Base-by-base conservation (phyloP, 108 stramenopile species). In the Cylindrotheca fusiformis region DNA sequence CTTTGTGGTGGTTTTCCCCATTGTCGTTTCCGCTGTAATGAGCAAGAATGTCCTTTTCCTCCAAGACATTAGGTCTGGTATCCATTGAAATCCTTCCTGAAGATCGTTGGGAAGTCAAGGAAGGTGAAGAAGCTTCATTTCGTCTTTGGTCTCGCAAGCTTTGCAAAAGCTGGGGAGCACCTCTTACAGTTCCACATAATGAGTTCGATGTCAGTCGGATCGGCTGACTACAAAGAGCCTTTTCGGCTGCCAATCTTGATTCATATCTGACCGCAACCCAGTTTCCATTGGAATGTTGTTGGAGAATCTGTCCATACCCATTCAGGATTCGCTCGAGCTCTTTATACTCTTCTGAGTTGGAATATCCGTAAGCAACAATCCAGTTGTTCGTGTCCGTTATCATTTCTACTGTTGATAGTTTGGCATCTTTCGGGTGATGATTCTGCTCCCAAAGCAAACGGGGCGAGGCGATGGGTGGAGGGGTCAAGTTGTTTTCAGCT, bases 351-450 rank as follows among this genome's bases (percentile, higher is more conserved):
- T 24, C 44, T n/a, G 30, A 22, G 25, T 61, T 61, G 10, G 48
- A n/a, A 26, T 49, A 61, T 28, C 60, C 60, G 8, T 49, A 61
- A 28, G 60, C 46, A 4, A 61, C 47, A 8, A 61, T 48, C 60
- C 60, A 61, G 26, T 60, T 5, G 45, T 28, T 14, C 36, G 36
- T 10, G 36, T 41, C 36, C 6, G n/a, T n/a, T n/a, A n/a, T n/a
- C n/a, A n/a, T n/a, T n/a, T n/a, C n/a, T n/a, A n/a, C n/a, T n/a
- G n/a, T n/a, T n/a, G n/a, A n/a, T n/a, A n/a, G n/a, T n/a, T n/a
- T n/a, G n/a, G n/a, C n/a, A n/a, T n/a, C n/a, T n/a, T n/a, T n/a
- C n/a, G n/a, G n/a, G n/a, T n/a, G n/a, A n/a, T n/a, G n/a, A n/a
- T n/a, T n/a, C n/a, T n/a, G n/a, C n/a, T n/a, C n/a, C n/a, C n/a